Percentiles rank a stretch among this genome's conserved stretches.
Evolutionary conservation across 345 rosid genomes (phyloP).

Genomic region (Mercurialis annua): DNA sequence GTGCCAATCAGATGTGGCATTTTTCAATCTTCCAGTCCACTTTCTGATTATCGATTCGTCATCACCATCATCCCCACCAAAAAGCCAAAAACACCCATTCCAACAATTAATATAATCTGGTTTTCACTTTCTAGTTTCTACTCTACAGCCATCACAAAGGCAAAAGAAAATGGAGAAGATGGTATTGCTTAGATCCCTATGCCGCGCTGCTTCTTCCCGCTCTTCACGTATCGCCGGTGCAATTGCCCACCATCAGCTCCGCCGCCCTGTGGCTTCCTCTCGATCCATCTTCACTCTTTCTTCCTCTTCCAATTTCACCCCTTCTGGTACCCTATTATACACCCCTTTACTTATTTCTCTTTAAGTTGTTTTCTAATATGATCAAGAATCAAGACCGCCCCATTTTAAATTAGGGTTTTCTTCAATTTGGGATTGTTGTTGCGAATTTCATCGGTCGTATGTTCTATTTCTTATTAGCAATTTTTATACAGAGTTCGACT

Average conservation of each 20-base stretch:
- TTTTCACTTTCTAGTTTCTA: too few species aligned
- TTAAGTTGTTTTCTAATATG: not conserved
- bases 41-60: too few species aligned
- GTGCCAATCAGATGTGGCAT: too few species aligned
- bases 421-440: not conserved
- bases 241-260: conserved; percentile 13
- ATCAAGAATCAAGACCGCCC: not conserved
- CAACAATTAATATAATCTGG: too few species aligned
- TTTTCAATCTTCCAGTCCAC: too few species aligned
- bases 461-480: conserved; percentile 11
- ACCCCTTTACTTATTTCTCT: too few species aligned
- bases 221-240: conserved; percentile 20
- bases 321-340: conserved; percentile 6
- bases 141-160: too few species aligned
- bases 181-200: conserved; percentile 29
- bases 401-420: not conserved
- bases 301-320: conserved; percentile 11
- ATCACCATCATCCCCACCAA: too few species aligned
- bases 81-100: too few species aligned
- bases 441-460: not conserved
- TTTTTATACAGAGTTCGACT: conserved; percentile 36
- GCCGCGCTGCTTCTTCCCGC: conserved; percentile 25
- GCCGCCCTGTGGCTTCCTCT: conserved; percentile 16
- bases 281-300: conserved; percentile 20
- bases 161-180: conserved; percentile 25